These are phyloP conservation scores for Botrytis pseudocinerea DNA, from an alignment of 2,329 filamentous ascomycete species.

Conservation along the genomic window DNA sequence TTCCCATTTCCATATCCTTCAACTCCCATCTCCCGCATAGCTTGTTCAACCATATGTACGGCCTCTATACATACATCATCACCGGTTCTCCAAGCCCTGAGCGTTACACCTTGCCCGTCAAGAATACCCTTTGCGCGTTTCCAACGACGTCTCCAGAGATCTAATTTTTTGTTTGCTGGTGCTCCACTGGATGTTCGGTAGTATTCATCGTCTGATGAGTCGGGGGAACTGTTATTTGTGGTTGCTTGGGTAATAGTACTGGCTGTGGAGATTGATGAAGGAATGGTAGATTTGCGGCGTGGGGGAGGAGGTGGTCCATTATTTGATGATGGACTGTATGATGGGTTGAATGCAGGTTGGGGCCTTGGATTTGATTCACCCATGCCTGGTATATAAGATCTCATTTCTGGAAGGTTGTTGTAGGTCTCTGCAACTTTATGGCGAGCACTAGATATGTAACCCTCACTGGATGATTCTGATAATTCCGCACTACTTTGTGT, in stretches of 20 bases:
- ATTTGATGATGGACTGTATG: slow-evolving; percentile 21
- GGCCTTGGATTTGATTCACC: slow-evolving; percentile 3
- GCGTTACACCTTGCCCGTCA: slow-evolving; percentile 62
- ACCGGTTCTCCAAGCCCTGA: slow-evolving; percentile 74
- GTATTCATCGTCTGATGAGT: slow-evolving; percentile 38
- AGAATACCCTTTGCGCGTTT: slow-evolving; percentile 63
- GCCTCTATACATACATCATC: slow-evolving; percentile 69
- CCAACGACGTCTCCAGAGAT: slow-evolving; percentile 70
- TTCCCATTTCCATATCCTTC: slow-evolving; percentile 38
- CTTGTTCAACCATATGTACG: slow-evolving; percentile 61
- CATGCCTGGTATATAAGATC: slow-evolving; percentile 37
- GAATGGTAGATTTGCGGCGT: slow-evolving; percentile 28
- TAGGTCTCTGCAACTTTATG: slow-evolving; percentile 39
- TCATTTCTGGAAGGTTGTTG: slow-evolving; percentile 39
- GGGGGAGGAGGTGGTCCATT: slow-evolving; percentile 32
- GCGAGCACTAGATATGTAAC: slow-evolving; percentile 37
- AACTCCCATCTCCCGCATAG: slow-evolving; percentile 48
- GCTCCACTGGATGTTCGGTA: slow-evolving; percentile 27
- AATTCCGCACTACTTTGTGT: slow-evolving; percentile 35
- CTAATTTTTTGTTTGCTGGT: slow-evolving; percentile 64
- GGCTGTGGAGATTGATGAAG: slow-evolving; percentile 13
- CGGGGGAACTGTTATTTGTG: slow-evolving; percentile 27
- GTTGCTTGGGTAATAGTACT: slow-evolving; percentile 28
- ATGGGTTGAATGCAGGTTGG: not conserved
- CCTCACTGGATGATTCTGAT: slow-evolving; percentile 28